These are phyloP conservation scores for Capsella bursapastoris DNA, from an alignment of 345 rosid genomes.

Conservation along the genomic window DNA sequence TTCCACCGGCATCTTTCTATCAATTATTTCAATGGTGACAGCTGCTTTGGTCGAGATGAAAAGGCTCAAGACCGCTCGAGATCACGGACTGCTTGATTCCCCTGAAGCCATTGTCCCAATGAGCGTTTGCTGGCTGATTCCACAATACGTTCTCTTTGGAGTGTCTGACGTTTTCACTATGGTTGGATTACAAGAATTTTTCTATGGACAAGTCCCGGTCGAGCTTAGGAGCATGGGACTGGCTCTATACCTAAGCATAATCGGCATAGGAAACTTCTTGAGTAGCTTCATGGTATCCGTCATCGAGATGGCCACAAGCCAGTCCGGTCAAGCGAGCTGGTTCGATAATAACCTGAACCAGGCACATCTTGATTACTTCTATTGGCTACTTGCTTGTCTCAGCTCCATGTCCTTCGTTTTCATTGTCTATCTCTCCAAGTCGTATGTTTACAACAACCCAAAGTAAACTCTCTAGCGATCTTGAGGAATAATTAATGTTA, in stretches of 20 bases:
- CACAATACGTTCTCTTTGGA: constrained; percentile 44
- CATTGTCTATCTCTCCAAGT: not conserved
- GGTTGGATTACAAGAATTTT: constrained; percentile 52
- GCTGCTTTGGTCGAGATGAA: constrained; percentile 51
- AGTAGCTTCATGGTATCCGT: constrained; percentile 46
- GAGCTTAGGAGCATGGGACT: constrained; percentile 47
- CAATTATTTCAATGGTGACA: constrained; percentile 38
- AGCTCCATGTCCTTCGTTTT: constrained; percentile 27
- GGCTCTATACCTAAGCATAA: constrained; percentile 39
- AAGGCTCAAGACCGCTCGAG: constrained; percentile 45
- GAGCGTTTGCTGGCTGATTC: constrained; percentile 49
- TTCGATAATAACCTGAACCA: constrained; percentile 42
- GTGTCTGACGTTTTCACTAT: constrained; percentile 43
- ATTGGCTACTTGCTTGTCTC: constrained; percentile 48
- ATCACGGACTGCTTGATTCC: constrained; percentile 34
- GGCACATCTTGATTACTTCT: constrained; percentile 49
- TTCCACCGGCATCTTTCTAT: constrained; percentile 46
- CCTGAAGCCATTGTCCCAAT: constrained; percentile 38
- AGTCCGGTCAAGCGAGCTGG: constrained; percentile 40
- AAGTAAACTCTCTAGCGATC: not conserved
- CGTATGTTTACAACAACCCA: not conserved
- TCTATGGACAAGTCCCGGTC: constrained; percentile 43
- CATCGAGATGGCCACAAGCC: constrained; percentile 41
- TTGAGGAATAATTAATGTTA: constrained; percentile 5
- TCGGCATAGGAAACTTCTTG: constrained; percentile 42